Percentiles rank a stretch among this genome's conserved stretches.
Conservation (phyloP, 768 basidiomycete species). For the Kwoniella botswanensis region DNA sequence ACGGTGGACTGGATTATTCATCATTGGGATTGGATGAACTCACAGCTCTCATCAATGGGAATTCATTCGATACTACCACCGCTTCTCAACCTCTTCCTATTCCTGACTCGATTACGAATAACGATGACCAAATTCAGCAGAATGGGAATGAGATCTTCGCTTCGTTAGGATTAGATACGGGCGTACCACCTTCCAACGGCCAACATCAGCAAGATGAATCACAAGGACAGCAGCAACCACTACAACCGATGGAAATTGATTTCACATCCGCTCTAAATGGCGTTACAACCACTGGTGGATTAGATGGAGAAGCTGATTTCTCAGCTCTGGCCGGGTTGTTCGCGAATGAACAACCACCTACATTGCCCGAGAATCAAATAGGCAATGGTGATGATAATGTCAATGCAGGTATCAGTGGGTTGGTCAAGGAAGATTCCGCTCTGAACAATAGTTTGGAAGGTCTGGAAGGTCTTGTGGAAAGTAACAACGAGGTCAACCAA, state of each 20-base stretch:
- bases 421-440: background rate
- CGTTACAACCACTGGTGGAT: background rate
- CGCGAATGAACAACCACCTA: conserved; percentile 11
- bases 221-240: conserved; percentile 5
- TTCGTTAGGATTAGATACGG: conserved; percentile 3
- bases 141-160: background rate
- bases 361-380: no score
- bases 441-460: background rate
- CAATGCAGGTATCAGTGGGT: background rate
- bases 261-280: conserved; percentile 12
- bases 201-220: background rate
- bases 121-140: background rate
- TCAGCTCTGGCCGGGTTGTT: conserved; percentile 30
- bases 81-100: background rate
- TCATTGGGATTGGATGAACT: conserved; percentile 22
- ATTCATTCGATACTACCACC: conserved; percentile 8
- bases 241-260: conserved; percentile 13
- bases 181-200: background rate
- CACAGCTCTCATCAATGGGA: conserved; percentile 19
- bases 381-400: no score
- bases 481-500: background rate
- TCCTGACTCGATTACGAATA: background rate
- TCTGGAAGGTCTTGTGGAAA: background rate
- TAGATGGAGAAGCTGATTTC: conserved; percentile 18
- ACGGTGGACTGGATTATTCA: conserved; percentile 17